Evolutionary conservation across 148 eudicot species (phyloP), one percentile per base, ranked within the genome.

Genomic region (Oxyria digyna): DNA sequence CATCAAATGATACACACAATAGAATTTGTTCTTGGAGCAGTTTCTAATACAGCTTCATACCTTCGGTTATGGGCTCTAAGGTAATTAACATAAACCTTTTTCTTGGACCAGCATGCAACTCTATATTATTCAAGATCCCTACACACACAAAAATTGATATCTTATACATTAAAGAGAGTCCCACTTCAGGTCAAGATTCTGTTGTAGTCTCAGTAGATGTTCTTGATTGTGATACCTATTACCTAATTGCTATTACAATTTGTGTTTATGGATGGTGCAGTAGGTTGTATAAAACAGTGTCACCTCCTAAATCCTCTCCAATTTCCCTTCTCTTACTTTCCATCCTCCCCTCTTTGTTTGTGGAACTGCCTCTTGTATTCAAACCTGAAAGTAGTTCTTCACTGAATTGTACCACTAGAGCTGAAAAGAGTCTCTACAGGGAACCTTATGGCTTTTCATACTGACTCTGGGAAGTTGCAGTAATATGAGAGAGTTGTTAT

Each of bases 41-140:
- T 94, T 72, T 94, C 98, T 59, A 93, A 93, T 72, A 93, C 98
- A 35, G 98, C 98, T 78, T 93, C 98, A 18, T 93, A 93, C 78
- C 98, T 93, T 71, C 96, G 96, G 72, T 71, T 93, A 62, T 93
- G 98, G 98, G 98, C 98, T 21, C 84, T 94, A 75, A 94, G 99
- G 99, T 90, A 82, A 37, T 9, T 38, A 12, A 66, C 46, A 6
- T 23, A 35, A 38, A 55, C n/a, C 63, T 27, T 55, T 27, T 55
- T 33, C 27, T 12, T 55, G 6, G 31, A 55, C 32, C 33, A 27
- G 33, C 27, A 64, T 33, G 68, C 43, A 64, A 64, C 26, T 15
- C 43, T 13, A 18, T 38, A 64, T 64, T 64, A 32, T 33, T 38
- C 26, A 43, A 43, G 49, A 43, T 43, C 49, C 49, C 17, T 13